Base-by-base conservation (phyloP, 225 moss, liverwort and hornwort species). In the Physcomitrium patens region DNA sequence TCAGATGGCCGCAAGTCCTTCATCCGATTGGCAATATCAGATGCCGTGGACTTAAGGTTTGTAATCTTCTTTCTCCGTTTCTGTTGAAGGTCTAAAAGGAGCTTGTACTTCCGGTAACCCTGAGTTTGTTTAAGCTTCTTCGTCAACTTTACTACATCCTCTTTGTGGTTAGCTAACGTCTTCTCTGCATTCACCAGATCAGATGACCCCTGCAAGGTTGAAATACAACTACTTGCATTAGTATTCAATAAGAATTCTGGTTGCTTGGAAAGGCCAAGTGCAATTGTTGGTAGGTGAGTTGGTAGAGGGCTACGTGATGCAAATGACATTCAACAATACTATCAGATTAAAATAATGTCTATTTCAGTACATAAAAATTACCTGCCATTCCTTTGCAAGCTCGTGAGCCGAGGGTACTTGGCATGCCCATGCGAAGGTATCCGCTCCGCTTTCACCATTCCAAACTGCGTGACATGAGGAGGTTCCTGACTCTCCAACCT, bases 1-100 rank as follows among this genome's bases (percentile, higher is more conserved):
- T 92, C 94, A 46, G 93, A 89, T 72, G 92, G 91, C 55, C 89
- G 86, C 90, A 92, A 84, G 77, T 91, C 83, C 65, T 90, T 91
- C 44, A 92, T 92, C 43, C 92, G 90, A 70, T 59, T 74, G n/a
- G 86, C 77, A 68, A 96, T 79, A 74, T 76, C 74, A 68, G 76
- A 69, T 24, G 79, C 86, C 68, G 77, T 92, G 10, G 79, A 70
- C 76, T 82, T 82, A 63, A 92, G 80, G n/a, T 82, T 81, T 65
- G 85, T 62, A 48, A 96, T 86, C 57, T 75, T 91, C 26, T 79
- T 78, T 26, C 82, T 80, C 43, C 81, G 88, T 55, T 84, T 88
- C 76, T 81, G 86, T 69, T 93, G 90, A 31, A 96, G 75, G 54
- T 88, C 89, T 19, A 90, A 72, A 68, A 91, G 68, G 61, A 86